phyloP scores from a whole-genome alignment of 2,329 filamentous ascomycete species.

The Epichloe typhina region DNA sequence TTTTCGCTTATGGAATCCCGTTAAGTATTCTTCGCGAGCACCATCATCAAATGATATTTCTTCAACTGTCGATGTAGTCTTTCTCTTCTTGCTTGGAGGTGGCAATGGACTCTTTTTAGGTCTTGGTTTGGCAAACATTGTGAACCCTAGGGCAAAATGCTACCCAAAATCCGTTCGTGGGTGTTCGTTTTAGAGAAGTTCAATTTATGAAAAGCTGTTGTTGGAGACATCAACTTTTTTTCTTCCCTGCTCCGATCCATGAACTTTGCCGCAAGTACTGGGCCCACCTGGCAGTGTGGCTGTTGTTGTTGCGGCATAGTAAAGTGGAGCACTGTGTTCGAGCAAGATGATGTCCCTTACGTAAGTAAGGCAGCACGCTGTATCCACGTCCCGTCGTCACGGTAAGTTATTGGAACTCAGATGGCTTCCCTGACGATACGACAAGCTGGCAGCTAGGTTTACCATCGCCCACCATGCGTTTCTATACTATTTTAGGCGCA shows the following conservation, averaged over 20 bases:
- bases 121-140: constrained; percentile 43
- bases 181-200: not conserved
- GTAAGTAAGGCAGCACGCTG: not conserved
- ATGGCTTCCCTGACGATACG: constrained; percentile 14
- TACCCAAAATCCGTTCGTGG: not conserved
- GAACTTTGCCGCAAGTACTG: not conserved
- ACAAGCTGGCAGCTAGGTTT: not conserved
- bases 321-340: not conserved
- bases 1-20: constrained; percentile 95
- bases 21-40: constrained; percentile 76
- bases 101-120: constrained; percentile 44
- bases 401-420: constrained; percentile 9
- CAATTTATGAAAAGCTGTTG: not conserved
- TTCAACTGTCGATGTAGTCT: constrained; percentile 46
- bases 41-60: constrained; percentile 76
- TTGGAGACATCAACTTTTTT: not conserved
- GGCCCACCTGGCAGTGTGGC: not conserved
- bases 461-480: constrained; percentile 33
- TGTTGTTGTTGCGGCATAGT: too few relatives aligned
- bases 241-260: not conserved
- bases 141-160: not conserved
- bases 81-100: constrained; percentile 53
- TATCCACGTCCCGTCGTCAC: not conserved
- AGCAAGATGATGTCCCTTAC: not conserved
- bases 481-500: constrained; percentile 35